Percentiles rank a stretch among this genome's conserved stretches.
Evolutionary conservation across 225 moss, liverwort and hornwort species (phyloP).

Genomic region (Ulota crispa): DNA sequence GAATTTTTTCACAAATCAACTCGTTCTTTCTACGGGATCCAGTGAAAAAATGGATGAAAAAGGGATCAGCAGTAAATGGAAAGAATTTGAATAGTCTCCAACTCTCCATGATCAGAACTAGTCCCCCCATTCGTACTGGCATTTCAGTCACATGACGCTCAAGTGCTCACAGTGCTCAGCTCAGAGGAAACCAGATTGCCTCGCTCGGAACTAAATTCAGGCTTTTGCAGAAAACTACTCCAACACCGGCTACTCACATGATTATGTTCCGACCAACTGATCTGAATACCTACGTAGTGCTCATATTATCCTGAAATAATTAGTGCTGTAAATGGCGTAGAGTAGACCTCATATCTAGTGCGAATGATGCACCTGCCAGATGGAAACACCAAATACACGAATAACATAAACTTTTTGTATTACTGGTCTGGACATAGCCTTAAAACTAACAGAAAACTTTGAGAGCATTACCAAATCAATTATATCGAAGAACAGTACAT

Average conservation of each 20-base stretch:
- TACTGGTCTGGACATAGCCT: background rate
- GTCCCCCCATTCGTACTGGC: background rate
- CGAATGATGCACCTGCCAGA: background rate
- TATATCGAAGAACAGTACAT: background rate
- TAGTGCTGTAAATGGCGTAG: background rate
- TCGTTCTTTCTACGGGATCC: background rate
- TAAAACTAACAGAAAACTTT: too few species aligned
- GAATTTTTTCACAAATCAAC: background rate
- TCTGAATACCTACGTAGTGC: background rate
- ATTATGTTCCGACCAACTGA: background rate
- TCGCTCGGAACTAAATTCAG: background rate
- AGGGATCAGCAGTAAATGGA: too few species aligned
- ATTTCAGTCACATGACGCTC: background rate
- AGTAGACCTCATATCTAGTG: background rate
- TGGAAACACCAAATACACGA: background rate
- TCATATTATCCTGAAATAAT: background rate
- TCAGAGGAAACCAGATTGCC: background rate
- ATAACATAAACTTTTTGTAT: background rate
- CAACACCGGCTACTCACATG: background rate
- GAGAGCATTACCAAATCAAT: background rate
- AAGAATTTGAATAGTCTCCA: background rate
- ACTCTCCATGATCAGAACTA: background rate
- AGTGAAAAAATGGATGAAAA: background rate
- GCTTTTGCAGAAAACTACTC: background rate
- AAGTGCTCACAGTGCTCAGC: too few species aligned